Conservation (phyloP, 768 basidiomycete species). For the Heimioporus sp. region DNA sequence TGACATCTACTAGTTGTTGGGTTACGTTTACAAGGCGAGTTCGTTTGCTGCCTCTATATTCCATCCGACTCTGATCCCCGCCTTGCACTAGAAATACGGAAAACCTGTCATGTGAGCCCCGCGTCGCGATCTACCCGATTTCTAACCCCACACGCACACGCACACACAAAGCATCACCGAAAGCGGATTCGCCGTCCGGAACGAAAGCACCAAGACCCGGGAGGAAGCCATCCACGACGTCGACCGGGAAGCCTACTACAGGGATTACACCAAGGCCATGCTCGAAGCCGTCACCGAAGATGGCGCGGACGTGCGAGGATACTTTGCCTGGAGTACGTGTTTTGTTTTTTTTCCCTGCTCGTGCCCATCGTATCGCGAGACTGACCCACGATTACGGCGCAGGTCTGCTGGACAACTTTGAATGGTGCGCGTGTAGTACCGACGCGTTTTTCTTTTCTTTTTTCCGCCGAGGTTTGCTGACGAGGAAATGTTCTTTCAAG, state of each 20-base stretch:
- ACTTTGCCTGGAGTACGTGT: slow-evolving; percentile 71
- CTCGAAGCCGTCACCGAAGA: slow-evolving; percentile 60
- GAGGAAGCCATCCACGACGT: slow-evolving; percentile 57
- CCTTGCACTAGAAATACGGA: slow-evolving; percentile 38
- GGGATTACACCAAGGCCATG: slow-evolving; percentile 55
- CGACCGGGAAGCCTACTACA: slow-evolving; percentile 68
- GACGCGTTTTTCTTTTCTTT: no score
- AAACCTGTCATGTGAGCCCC: slow-evolving; percentile 55
- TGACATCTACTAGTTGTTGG: slow-evolving; percentile 47
- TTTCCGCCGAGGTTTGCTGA: no score
- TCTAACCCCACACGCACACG: neutral
- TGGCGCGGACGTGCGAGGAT: slow-evolving; percentile 63
- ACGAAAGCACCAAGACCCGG: slow-evolving; percentile 53
- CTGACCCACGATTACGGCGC: no score
- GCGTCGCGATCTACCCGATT: neutral
- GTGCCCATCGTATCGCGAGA: slow-evolving; percentile 17
- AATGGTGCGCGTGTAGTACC: slow-evolving; percentile 46
- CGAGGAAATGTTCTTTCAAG: no score
- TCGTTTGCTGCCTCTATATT: no score
- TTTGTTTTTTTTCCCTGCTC: no score
- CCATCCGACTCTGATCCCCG: no score
- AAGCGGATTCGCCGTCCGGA: slow-evolving; percentile 74
- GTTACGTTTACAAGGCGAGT: slow-evolving; percentile 67
- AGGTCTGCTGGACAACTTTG: slow-evolving; percentile 75
- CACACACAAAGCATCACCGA: slow-evolving; percentile 55